phyloP scores from a whole-genome alignment of 2,329 filamentous ascomycete species.

The Cadophora sp. region DNA sequence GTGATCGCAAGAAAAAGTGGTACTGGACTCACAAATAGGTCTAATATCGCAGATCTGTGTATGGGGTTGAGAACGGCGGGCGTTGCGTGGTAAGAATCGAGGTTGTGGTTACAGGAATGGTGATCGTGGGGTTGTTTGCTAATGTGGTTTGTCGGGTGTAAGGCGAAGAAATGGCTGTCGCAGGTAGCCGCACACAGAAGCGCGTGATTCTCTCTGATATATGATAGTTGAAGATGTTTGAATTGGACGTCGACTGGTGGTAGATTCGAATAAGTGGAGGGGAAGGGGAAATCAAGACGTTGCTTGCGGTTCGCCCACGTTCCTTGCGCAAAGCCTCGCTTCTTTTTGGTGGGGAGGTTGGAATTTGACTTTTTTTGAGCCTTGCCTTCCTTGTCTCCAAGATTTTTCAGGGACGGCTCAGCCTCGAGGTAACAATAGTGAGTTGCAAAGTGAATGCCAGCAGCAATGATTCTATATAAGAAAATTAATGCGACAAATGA shows the following conservation, averaged over 20 bases:
- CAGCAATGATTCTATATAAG: background rate
- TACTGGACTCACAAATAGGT: background rate
- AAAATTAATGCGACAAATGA: background rate
- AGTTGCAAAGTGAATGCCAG: background rate
- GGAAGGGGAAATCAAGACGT: background rate
- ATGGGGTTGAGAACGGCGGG: conserved; percentile 11
- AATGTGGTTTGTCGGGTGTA: conserved; percentile 16
- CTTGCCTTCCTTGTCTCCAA: background rate
- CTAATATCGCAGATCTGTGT: background rate
- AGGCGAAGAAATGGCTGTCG: conserved; percentile 11
- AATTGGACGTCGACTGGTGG: background rate
- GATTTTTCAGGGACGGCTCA: background rate
- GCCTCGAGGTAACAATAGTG: background rate
- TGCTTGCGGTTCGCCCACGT: conserved; percentile 15
- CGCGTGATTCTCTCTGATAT: background rate
- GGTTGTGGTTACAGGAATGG: conserved; percentile 14
- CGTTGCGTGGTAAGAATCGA: conserved; percentile 17
- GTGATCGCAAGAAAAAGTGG: background rate
- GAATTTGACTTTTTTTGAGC: conserved; percentile 17
- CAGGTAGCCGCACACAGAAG: conserved; percentile 19
- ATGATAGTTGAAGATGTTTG: background rate
- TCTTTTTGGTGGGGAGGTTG: conserved; percentile 12
- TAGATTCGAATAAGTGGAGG: background rate
- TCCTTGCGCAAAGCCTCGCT: conserved; percentile 11
- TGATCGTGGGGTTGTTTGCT: conserved; percentile 24